Evolutionary conservation across 2,329 filamentous ascomycete species (phyloP).

Genomic region (Cercospora nicotianae): DNA sequence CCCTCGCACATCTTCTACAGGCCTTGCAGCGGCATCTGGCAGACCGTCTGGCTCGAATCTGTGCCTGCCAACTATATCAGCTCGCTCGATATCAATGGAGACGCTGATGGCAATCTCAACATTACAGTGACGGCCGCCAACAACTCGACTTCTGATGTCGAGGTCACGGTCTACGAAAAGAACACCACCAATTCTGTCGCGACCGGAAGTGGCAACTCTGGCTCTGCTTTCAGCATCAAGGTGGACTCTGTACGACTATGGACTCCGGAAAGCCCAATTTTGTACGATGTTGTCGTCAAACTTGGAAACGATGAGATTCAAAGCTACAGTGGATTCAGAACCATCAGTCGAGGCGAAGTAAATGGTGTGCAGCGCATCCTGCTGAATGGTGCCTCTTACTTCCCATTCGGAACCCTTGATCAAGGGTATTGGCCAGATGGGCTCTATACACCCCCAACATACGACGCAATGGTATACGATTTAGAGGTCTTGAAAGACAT

Average conservation of each 20-base stretch:
- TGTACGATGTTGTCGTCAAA: slow-evolving; percentile 65
- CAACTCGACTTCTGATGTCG: slow-evolving; percentile 15
- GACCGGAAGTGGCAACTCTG: slow-evolving; percentile 47
- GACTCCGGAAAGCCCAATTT: slow-evolving; percentile 61
- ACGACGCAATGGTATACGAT: slow-evolving; percentile 68
- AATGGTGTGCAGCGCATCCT: slow-evolving; percentile 62
- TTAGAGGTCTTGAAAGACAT: slow-evolving; percentile 63
- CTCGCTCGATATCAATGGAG: slow-evolving; percentile 60
- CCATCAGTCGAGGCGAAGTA: slow-evolving; percentile 57
- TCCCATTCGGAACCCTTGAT: slow-evolving; percentile 67
- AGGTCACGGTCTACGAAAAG: slow-evolving; percentile 24
- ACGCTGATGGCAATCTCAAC: slow-evolving; percentile 54
- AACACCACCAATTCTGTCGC: slow-evolving; percentile 22
- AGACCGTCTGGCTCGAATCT: slow-evolving; percentile 71
- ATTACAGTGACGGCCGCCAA: slow-evolving; percentile 15
- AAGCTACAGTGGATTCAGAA: slow-evolving; percentile 71
- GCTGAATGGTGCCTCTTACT: slow-evolving; percentile 68
- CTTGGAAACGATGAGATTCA: slow-evolving; percentile 55
- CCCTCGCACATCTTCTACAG: slow-evolving; percentile 70
- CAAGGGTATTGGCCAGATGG: slow-evolving; percentile 72
- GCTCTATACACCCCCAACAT: slow-evolving; percentile 63
- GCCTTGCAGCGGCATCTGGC: slow-evolving; percentile 74
- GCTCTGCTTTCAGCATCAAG: slow-evolving; percentile 55
- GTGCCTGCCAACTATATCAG: slow-evolving; percentile 59
- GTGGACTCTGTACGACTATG: slow-evolving; percentile 60